Percentiles rank a stretch among this genome's conserved stretches.
Evolutionary conservation across 2,329 filamentous ascomycete species (phyloP).

Genomic region (Allantophomopsis lycopodina): DNA sequence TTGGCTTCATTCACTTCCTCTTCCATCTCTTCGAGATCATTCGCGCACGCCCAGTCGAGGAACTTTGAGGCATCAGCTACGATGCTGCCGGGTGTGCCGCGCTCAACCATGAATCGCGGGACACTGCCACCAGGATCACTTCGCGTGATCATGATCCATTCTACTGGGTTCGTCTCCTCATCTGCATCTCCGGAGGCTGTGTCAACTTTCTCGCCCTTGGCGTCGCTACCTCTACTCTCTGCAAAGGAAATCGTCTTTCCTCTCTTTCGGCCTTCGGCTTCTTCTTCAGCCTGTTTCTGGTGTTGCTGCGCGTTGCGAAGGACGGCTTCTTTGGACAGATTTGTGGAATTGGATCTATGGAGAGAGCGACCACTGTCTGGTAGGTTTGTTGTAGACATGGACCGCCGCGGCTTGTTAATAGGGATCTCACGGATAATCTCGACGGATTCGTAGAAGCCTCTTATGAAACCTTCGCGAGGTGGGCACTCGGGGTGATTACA

Average conservation of each 20-base stretch:
- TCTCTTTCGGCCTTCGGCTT: constrained; percentile 16
- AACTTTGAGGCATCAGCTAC: constrained; percentile 54
- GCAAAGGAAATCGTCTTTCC: constrained; percentile 26
- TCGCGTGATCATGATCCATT: constrained; percentile 65
- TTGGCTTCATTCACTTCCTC: constrained; percentile 8
- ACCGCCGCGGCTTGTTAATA: constrained; percentile 28
- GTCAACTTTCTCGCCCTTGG: constrained; percentile 21
- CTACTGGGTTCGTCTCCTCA: constrained; percentile 46
- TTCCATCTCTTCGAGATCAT: constrained; percentile 14
- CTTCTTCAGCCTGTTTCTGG: constrained; percentile 4
- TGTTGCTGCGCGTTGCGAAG: constrained; percentile 24
- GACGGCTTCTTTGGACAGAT: constrained; percentile 25
- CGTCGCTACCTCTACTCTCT: constrained; percentile 21
- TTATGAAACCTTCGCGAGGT: constrained; percentile 57
- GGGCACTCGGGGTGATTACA: constrained; percentile 64
- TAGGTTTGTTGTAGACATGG: constrained; percentile 30
- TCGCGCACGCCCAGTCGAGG: constrained; percentile 49
- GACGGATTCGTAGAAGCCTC: constrained; percentile 81
- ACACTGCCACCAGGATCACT: constrained; percentile 63
- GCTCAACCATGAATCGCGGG: constrained; percentile 58
- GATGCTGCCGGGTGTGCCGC: constrained; percentile 53
- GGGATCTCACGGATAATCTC: constrained; percentile 82
- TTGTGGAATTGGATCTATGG: constrained; percentile 15
- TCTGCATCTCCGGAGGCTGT: constrained; percentile 18
- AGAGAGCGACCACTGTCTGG: constrained; percentile 18